A percentile compares a stretch with the other conserved stretches of the same genome.
These are phyloP conservation scores for Schizothecium vesticola DNA, from an alignment of 495 filamentous ascomycete genomes.

Conservation along the genomic window DNA sequence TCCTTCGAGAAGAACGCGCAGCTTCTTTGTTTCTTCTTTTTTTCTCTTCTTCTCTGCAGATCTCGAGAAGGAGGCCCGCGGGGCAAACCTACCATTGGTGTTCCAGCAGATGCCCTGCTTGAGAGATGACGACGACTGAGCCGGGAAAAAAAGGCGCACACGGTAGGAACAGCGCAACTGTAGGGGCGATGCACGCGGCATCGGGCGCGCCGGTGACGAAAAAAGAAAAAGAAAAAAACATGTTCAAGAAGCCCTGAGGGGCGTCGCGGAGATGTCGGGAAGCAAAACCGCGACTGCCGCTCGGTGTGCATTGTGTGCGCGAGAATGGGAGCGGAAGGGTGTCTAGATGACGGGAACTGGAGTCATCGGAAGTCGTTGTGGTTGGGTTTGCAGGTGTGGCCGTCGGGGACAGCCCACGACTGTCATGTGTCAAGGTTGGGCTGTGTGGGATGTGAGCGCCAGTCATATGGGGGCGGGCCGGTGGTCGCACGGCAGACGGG, in stretches of 20 bases:
- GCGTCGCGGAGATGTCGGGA: not conserved
- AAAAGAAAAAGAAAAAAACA: not conserved
- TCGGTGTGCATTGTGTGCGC: not conserved
- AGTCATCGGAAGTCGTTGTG: not conserved
- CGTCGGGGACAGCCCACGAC: not conserved
- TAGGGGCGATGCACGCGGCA: not conserved
- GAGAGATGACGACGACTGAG: not conserved
- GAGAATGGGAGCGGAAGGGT: not conserved
- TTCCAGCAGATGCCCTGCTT: not conserved
- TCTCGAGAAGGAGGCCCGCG: not conserved
- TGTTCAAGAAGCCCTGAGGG: not conserved
- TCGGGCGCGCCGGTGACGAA: not conserved
- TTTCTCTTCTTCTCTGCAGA: not conserved
- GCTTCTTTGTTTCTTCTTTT: not conserved
- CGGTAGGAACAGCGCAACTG: not conserved
- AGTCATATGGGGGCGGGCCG: not conserved
- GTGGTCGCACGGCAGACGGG: not conserved
- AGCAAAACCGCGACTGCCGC: not conserved
- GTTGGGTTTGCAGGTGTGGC: too few species aligned
- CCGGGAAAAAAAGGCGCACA: not conserved
- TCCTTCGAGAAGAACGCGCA: not conserved
- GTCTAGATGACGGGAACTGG: not conserved
- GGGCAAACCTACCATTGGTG: not conserved
- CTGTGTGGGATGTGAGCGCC: not conserved
- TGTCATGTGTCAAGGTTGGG: not conserved